phyloP scores from a whole-genome alignment of 495 filamentous ascomycete genomes.

The Thermochaetoides thermophila region DNA sequence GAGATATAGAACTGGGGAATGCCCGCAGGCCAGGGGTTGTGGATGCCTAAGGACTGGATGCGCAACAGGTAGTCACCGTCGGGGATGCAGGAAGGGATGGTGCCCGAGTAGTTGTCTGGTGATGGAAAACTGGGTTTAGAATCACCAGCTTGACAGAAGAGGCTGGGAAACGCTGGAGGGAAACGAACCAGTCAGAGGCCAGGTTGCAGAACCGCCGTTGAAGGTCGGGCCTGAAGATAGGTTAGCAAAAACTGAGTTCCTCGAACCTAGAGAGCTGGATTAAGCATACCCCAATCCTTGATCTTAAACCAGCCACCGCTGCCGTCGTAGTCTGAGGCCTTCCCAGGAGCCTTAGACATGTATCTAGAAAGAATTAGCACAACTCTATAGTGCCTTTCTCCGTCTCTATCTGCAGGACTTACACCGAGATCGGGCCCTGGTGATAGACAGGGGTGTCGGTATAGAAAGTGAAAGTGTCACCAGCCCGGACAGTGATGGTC shows the following conservation, averaged over 20 bases:
- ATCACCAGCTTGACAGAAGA: not conserved
- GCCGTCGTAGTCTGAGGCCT: slow-evolving; percentile 31
- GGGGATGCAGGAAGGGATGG: slow-evolving; percentile 39
- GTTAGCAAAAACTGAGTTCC: too few relatives aligned
- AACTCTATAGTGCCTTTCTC: not conserved
- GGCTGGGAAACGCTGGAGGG: not conserved
- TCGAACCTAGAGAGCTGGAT: too few relatives aligned
- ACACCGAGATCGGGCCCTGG: slow-evolving; percentile 42
- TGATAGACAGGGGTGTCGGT: slow-evolving; percentile 43
- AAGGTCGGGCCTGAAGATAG: slow-evolving; percentile 18
- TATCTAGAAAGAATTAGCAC: slow-evolving; percentile 10
- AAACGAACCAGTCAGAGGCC: slow-evolving; percentile 23
- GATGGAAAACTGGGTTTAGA: not conserved
- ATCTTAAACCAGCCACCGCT: slow-evolving; percentile 43
- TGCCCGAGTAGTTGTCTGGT: slow-evolving; percentile 31
- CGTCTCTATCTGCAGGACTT: too few relatives aligned
- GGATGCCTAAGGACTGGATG: slow-evolving; percentile 46
- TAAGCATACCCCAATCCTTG: slow-evolving; percentile 26
- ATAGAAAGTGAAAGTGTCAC: slow-evolving; percentile 35
- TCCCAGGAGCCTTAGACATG: slow-evolving; percentile 38
- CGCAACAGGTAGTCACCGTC: slow-evolving; percentile 48
- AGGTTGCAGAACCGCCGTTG: slow-evolving; percentile 19
- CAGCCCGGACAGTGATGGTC: slow-evolving; percentile 33
- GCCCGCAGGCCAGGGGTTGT: slow-evolving; percentile 36
- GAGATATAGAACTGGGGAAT: slow-evolving; percentile 41